These are phyloP conservation scores for Dipodascopsis uninucleata DNA, from an alignment of 805 yeast genomes.

Conservation along the genomic window DNA sequence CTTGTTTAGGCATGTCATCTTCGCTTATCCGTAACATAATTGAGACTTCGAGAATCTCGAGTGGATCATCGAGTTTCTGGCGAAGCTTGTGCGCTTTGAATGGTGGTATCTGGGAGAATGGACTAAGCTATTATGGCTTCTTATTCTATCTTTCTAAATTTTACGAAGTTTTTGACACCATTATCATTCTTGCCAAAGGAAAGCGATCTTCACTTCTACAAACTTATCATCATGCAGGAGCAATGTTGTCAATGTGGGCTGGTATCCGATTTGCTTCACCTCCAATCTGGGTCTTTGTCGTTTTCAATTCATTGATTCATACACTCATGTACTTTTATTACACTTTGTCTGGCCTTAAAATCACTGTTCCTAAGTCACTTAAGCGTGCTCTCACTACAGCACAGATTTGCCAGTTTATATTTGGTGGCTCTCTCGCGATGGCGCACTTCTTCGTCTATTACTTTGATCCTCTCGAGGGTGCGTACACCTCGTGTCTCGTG, in stretches of 20 bases:
- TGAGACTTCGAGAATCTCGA: conserved; percentile 33
- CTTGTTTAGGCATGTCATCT: conserved; percentile 60
- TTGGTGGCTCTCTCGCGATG: conserved; percentile 67
- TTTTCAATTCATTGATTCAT: conserved; percentile 75
- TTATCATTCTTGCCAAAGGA: conserved; percentile 64
- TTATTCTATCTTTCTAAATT: conserved; percentile 67
- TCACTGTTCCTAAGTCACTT: conserved; percentile 53
- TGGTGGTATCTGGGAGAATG: conserved; percentile 55
- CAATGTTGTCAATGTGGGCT: conserved; percentile 79
- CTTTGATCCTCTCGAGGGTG: conserved; percentile 46
- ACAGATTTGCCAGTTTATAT: conserved; percentile 64
- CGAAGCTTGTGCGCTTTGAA: conserved; percentile 58
- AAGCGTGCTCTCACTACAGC: conserved; percentile 60
- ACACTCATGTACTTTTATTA: conserved; percentile 70
- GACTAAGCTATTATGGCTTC: conserved; percentile 58
- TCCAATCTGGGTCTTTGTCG: conserved; percentile 78
- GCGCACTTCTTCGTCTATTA: conserved; percentile 60
- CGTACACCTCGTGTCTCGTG: conserved; percentile 49
- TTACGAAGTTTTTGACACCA: conserved; percentile 67
- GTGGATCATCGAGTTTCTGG: conserved; percentile 47
- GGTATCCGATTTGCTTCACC: conserved; percentile 67
- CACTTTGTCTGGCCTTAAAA: conserved; percentile 55
- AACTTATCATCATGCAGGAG: conserved; percentile 75
- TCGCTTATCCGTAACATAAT: conserved; percentile 46
- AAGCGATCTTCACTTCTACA: conserved; percentile 62